Conservation (phyloP, 75 land plant genomes). For the Sequoiadendron giganteum region DNA sequence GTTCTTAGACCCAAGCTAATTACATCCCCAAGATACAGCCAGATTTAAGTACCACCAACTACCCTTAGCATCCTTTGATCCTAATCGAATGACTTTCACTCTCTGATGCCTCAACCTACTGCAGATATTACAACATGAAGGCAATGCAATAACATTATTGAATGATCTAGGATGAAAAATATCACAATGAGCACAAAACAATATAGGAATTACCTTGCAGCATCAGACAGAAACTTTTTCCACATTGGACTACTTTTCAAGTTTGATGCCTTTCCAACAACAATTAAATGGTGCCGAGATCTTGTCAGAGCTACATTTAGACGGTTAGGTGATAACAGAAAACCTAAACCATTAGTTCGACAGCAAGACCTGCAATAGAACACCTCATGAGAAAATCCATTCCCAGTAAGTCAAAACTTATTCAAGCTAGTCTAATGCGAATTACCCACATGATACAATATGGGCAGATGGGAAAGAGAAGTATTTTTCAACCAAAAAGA, state of each 20-base stretch:
- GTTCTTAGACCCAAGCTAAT: not conserved
- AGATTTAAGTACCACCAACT: not conserved
- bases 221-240: slow-evolving; percentile 18
- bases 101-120: not conserved
- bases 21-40: not conserved
- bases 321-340: slow-evolving; percentile 19
- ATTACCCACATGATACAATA: not conserved
- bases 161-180: not conserved
- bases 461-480: not conserved
- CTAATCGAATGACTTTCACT: not conserved
- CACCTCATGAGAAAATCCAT: not conserved
- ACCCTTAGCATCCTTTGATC: not conserved
- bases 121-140: not conserved
- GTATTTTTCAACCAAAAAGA: not conserved
- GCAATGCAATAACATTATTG: not conserved
- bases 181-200: not conserved
- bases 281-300: slow-evolving; percentile 30
- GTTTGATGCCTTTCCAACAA: slow-evolving; percentile 30
- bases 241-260: slow-evolving; percentile 19
- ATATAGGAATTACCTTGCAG: slow-evolving; percentile 24
- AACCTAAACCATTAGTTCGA: slow-evolving; percentile 30
- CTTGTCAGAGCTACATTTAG: slow-evolving; percentile 41
- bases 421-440: not conserved
- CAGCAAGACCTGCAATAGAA: slow-evolving; percentile 33
- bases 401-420: not conserved